phyloP scores from a whole-genome alignment of 1,139 yeast genomes.

The Nakaseomyces delphensis region DNA sequence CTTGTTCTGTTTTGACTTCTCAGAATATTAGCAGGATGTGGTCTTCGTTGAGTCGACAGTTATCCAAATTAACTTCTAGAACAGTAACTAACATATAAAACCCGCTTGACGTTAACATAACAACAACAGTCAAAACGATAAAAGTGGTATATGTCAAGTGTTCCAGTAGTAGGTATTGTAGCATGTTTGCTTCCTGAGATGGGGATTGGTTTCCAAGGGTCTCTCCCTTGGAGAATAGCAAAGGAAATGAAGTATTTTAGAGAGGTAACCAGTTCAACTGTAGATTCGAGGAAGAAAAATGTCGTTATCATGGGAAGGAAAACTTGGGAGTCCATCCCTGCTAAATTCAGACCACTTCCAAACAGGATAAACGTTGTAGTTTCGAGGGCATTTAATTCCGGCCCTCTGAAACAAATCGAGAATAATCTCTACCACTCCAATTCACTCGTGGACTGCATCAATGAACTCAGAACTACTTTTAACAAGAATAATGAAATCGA shows the following conservation, averaged over 20 bases:
- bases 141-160: background rate
- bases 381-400: constrained; percentile 39
- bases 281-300: constrained; percentile 38
- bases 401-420: constrained; percentile 9
- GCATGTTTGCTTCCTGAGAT: constrained; percentile 75
- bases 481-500: constrained; percentile 31
- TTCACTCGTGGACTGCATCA: constrained; percentile 6
- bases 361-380: constrained; percentile 68
- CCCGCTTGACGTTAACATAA: too few relatives aligned
- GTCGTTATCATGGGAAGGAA: constrained; percentile 95
- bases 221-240: constrained; percentile 79
- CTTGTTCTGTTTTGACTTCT: too few relatives aligned
- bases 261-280: constrained; percentile 49
- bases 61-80: too few relatives aligned
- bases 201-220: constrained; percentile 80
- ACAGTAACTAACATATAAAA: too few relatives aligned
- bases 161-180: constrained; percentile 55
- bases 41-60: too few relatives aligned
- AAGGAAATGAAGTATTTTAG: constrained; percentile 82
- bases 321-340: constrained; percentile 93
- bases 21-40: too few relatives aligned
- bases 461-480: background rate
- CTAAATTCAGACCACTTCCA: constrained; percentile 72
- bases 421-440: constrained; percentile 1
- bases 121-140: background rate